A percentile compares a stretch with the other conserved stretches of the same genome.
phyloP scores from a whole-genome alignment of 2,329 filamentous ascomycete species.

The Beauveria asiatica region DNA sequence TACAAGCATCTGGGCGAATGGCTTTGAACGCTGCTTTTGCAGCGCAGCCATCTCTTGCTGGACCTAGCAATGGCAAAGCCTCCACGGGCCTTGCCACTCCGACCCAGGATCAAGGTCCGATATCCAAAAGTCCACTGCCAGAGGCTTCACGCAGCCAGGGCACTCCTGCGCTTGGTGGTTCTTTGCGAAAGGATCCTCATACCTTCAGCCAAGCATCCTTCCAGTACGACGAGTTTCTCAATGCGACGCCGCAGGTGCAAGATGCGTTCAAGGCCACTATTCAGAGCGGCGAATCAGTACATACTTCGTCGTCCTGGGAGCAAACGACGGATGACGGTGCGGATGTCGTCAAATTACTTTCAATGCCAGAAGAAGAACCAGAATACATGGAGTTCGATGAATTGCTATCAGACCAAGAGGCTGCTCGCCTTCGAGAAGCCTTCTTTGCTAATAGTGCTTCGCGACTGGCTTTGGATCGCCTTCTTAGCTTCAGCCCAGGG shows the following conservation, averaged over 20 bases:
- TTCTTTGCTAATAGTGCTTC: not conserved
- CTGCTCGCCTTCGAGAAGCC: conserved; percentile 1
- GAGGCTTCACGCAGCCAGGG: not conserved
- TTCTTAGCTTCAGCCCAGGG: conserved; percentile 43
- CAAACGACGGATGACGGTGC: conserved; percentile 14
- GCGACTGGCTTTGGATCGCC: conserved; percentile 30
- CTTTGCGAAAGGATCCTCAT: not conserved
- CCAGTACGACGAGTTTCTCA: conserved; percentile 2
- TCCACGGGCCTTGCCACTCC: not conserved
- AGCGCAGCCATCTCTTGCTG: conserved; percentile 13
- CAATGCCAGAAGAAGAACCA: conserved; percentile 5
- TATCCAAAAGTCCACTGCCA: not conserved
- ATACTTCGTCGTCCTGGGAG: not conserved
- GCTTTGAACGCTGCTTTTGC: conserved; percentile 18
- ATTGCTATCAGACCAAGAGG: conserved; percentile 5
- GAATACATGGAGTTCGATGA: not conserved
- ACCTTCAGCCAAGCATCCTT: not conserved
- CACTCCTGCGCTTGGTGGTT: not conserved
- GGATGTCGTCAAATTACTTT: conserved; percentile 13
- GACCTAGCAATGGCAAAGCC: conserved; percentile 14
- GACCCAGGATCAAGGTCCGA: not conserved
- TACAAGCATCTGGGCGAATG: conserved; percentile 21
- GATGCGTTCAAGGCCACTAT: not conserved
- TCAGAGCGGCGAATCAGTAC: not conserved
- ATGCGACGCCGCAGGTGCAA: not conserved